Evolutionary conservation across 2,329 filamentous ascomycete genomes (phyloP).

Genomic region (Trichoderma endophyticum): DNA sequence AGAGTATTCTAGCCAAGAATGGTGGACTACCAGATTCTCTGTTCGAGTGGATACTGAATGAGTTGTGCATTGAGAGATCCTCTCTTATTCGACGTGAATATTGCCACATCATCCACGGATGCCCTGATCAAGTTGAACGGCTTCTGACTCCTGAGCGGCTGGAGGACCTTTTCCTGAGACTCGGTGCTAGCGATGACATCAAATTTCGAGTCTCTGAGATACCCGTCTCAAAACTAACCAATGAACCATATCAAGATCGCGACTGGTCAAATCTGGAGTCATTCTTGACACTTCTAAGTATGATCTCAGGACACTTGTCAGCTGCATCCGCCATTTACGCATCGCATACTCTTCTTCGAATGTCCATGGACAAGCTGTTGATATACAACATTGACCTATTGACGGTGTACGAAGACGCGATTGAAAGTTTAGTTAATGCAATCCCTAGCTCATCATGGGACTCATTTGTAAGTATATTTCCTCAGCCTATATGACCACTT

Average conservation of each 20-base stretch:
- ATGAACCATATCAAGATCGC: conserved; percentile 34
- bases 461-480: conserved; percentile 39
- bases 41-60: conserved; percentile 62
- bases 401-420: conserved; percentile 39
- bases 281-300: conserved; percentile 43
- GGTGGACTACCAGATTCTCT: conserved; percentile 58
- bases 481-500: not conserved
- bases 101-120: conserved; percentile 49
- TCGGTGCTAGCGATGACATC: conserved; percentile 56
- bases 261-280: conserved; percentile 46
- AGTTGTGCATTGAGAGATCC: conserved; percentile 55
- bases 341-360: conserved; percentile 48
- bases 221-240: conserved; percentile 22
- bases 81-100: conserved; percentile 60
- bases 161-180: conserved; percentile 51
- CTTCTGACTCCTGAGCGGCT: conserved; percentile 46
- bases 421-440: conserved; percentile 43
- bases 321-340: conserved; percentile 37
- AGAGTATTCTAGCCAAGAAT: conserved; percentile 42
- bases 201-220: conserved; percentile 28
- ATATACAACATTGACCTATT: conserved; percentile 42
- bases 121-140: conserved; percentile 41
- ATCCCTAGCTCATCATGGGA: conserved; percentile 40
- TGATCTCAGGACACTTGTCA: conserved; percentile 37
- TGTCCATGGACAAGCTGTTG: conserved; percentile 54